Percentiles rank a stretch among this genome's conserved stretches.
These are phyloP conservation scores for Corymbia citriodora DNA, from an alignment of 441 rosid species.

Conservation along the genomic window DNA sequence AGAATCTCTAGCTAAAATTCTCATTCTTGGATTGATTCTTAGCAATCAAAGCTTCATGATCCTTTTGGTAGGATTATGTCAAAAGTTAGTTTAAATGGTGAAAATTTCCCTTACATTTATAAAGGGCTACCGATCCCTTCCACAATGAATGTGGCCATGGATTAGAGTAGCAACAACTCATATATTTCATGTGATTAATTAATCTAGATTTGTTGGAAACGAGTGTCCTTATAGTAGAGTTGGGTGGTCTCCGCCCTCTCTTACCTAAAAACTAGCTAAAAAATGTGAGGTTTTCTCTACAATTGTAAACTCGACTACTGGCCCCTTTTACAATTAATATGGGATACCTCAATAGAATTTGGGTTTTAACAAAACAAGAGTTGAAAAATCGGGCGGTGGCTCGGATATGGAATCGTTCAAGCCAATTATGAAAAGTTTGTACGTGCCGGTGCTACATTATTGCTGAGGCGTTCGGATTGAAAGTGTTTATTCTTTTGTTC, in stretches of 20 bases:
- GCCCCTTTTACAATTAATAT: neutral
- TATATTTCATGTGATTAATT: neutral
- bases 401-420: neutral
- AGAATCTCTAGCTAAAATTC: neutral
- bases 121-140: neutral
- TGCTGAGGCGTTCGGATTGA: neutral
- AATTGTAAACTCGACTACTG: no score
- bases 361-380: neutral
- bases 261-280: no score
- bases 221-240: no score
- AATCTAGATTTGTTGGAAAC: no score
- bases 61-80: neutral
- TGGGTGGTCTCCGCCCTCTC: no score
- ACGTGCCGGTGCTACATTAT: neutral
- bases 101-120: neutral
- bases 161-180: neutral
- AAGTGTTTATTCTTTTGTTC: neutral
- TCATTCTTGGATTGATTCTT: neutral
- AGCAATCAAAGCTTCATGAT: neutral
- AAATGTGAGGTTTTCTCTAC: no score
- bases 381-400: neutral
- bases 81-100: neutral
- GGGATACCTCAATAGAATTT: neutral
- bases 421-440: neutral
- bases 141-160: no score